phyloP scores from a whole-genome alignment of 805 yeast genomes.

The Schwanniomyces pseudopolymorphus region DNA sequence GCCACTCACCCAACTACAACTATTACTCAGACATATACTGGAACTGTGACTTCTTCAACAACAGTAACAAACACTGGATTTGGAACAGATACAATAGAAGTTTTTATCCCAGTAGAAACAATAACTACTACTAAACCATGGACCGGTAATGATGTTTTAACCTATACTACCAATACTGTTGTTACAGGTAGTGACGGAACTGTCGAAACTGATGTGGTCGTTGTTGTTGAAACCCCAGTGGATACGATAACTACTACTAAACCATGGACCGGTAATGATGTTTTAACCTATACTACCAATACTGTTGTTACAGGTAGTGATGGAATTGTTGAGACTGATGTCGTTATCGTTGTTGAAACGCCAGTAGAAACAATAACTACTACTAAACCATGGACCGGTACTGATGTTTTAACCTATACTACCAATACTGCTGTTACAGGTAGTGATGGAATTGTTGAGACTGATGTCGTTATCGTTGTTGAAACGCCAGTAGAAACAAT shows the following conservation, averaged over 20 bases:
- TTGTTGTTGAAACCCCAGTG: constrained; percentile 1
- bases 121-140: background rate
- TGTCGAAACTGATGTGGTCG: background rate
- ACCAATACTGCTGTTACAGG: background rate
- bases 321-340: background rate
- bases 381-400: background rate
- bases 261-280: background rate
- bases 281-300: background rate
- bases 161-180: background rate
- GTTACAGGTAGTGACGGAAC: background rate
- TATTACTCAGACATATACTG: background rate
- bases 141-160: background rate
- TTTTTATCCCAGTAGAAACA: background rate
- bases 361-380: background rate
- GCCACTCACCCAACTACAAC: background rate
- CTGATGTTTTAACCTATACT: background rate
- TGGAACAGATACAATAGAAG: background rate
- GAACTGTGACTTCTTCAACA: background rate
- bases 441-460: background rate
- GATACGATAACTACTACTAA: background rate
- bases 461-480: background rate
- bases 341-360: background rate
- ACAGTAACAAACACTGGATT: background rate
- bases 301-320: background rate
- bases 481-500: background rate